Evolutionary conservation across 345 rosid genomes (phyloP), one percentile per base, ranked within the genome.

Genomic region (Isatis tinctoria): DNA sequence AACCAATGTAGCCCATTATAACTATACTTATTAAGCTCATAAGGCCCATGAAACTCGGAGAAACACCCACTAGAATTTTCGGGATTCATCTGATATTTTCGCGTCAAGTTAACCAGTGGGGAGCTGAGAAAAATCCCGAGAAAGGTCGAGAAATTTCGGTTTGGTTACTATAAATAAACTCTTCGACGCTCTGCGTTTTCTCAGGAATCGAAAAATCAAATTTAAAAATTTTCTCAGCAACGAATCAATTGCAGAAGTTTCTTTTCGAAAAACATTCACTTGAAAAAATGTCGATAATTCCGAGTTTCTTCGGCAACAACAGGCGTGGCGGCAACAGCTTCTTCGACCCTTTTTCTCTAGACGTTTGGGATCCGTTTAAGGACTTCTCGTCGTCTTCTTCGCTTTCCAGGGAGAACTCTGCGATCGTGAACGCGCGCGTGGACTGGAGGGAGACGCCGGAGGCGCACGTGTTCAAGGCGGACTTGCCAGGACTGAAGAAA

Each of bases 291-390:
- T 77, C 85, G 39, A 39, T 80, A 67, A 49, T 80, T 74, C 83
- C 85, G 3, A 83, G 82, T 47, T 18, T 83, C 14, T 74, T 84
- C 32, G 79, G 83, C 4, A 78, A 78, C 81, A 67, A 70, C 72
- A 81, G 74, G 11, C 48, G 76, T 27, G 28, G 58, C 14, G 26
- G 73, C 53, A 79, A 40, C 77, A 74, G 67, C 45, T 24, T 69
- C 56, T 79, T 70, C 27, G 83, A 85, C 26, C 88, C 81, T 0
- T 79, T 73, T 17, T 59, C 81, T 1, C 49, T 77, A 0, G 81
- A 72, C 7, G 63, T 66, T 0, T 77, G 77, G 77, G 81, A 77
- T 49, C 81, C 77, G 0, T 66, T 77, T n/a, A 72, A 60, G 61
- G 81, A 77, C 2, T 14, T 77, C 2, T 3, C 17, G 2, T 10